Evolutionary conservation across 495 filamentous ascomycete species (phyloP).

Genomic region (Penicillium ucsense): DNA sequence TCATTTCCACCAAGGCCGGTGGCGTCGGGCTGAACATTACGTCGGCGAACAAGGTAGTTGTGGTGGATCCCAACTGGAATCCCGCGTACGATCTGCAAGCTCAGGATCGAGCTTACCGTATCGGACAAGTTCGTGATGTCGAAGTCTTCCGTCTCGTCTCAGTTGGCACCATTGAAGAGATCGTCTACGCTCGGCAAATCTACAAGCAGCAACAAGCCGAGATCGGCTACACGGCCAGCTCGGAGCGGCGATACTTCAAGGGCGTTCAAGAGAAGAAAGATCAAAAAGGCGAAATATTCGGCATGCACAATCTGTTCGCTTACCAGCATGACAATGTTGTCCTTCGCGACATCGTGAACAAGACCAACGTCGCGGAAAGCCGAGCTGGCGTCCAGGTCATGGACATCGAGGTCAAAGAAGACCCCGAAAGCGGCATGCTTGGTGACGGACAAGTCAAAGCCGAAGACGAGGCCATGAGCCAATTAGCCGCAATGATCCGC

Average conservation of each 20-base stretch:
- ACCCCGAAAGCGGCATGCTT: slow-evolving; percentile 34
- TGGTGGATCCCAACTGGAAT: slow-evolving; percentile 98
- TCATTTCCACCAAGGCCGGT: slow-evolving; percentile 90
- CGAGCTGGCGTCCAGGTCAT: slow-evolving; percentile 73
- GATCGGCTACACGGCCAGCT: slow-evolving; percentile 89
- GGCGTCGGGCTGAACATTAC: slow-evolving; percentile 92
- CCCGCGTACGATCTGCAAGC: slow-evolving; percentile 89
- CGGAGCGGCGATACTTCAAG: slow-evolving; percentile 89
- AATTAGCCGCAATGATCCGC: slow-evolving; percentile 63
- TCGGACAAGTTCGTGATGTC: slow-evolving; percentile 86
- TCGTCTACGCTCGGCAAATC: slow-evolving; percentile 93
- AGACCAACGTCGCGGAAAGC: slow-evolving; percentile 92
- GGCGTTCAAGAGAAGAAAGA: slow-evolving; percentile 78
- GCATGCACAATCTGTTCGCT: slow-evolving; percentile 75
- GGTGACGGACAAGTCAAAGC: slow-evolving; percentile 7
- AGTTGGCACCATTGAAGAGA: slow-evolving; percentile 91
- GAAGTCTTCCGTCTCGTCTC: slow-evolving; percentile 95
- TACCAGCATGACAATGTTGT: slow-evolving; percentile 74
- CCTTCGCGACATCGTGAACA: slow-evolving; percentile 88
- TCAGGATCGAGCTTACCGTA: slow-evolving; percentile 93
- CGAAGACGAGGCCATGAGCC: slow-evolving; percentile 57
- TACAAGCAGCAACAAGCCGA: slow-evolving; percentile 99
- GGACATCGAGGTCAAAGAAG: slow-evolving; percentile 58
- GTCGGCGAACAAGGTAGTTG: slow-evolving; percentile 94
- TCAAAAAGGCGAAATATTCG: slow-evolving; percentile 90